These are phyloP conservation scores for Ceratobasidium sp. DNA, from an alignment of 1,284 basidiomycete genomes.

Conservation along the genomic window DNA sequence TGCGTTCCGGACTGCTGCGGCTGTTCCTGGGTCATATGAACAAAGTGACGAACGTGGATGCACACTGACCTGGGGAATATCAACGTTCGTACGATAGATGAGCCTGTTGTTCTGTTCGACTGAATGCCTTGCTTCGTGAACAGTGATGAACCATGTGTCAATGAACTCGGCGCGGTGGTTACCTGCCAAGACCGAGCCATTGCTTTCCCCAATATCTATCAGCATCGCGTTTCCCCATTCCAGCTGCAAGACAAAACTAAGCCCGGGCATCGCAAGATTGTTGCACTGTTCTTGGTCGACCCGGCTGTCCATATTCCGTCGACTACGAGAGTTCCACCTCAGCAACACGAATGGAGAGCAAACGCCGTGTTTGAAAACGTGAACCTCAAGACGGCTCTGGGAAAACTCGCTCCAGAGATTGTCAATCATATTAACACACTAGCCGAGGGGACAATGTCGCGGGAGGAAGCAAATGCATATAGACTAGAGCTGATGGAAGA, in stretches of 20 bases:
- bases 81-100: background rate
- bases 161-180: constrained; percentile 45
- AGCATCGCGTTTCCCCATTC: constrained; percentile 51
- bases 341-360: constrained; percentile 48
- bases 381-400: constrained; percentile 33
- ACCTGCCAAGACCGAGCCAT: constrained; percentile 52
- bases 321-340: constrained; percentile 44
- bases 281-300: constrained; percentile 51
- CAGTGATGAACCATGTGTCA: constrained; percentile 18
- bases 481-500: constrained; percentile 33
- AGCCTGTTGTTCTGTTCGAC: too few relatives aligned
- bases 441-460: background rate
- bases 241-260: constrained; percentile 47
- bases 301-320: constrained; percentile 44
- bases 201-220: constrained; percentile 63
- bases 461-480: constrained; percentile 8
- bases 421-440: background rate
- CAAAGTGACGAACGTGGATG: constrained; percentile 13
- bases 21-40: background rate
- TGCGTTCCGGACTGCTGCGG: constrained; percentile 25
- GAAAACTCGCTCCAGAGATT: constrained; percentile 39
- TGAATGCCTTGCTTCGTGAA: background rate
- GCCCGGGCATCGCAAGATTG: constrained; percentile 50
- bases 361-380: constrained; percentile 35
- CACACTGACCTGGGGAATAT: constrained; percentile 26